Conservation (phyloP, 371 early-diverging fungal species). For the Mucor piriformis region DNA sequence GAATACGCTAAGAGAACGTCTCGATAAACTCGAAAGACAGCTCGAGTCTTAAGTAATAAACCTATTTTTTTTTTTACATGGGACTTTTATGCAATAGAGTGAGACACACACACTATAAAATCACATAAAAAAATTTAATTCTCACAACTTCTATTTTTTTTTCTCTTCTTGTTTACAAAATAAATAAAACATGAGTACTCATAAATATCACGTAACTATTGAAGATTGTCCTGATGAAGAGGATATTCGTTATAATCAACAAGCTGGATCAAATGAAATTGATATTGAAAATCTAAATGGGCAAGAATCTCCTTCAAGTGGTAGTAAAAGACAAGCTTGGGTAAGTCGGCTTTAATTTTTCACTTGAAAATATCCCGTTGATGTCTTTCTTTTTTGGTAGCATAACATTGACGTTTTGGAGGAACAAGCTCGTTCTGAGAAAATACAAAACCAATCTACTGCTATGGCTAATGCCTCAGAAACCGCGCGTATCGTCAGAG, state of each 20-base stretch:
- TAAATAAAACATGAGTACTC: constrained; percentile 7
- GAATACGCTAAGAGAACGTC: constrained; percentile 24
- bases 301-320: not conserved
- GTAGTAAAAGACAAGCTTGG: constrained; percentile 15
- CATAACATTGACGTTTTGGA: constrained; percentile 20
- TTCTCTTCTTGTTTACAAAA: constrained; percentile 3
- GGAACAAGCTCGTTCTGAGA: constrained; percentile 23
- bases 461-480: constrained; percentile 18
- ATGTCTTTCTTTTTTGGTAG: not conserved
- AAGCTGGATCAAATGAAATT: not conserved
- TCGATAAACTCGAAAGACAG: constrained; percentile 33
- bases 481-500: constrained; percentile 17
- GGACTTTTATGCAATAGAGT: no score
- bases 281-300: constrained; percentile 6
- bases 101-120: not conserved
- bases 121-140: no score
- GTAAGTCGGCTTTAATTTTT: not conserved
- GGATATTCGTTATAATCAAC: constrained; percentile 1
- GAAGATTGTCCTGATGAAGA: constrained; percentile 25
- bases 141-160: no score
- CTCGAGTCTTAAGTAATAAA: constrained; percentile 16
- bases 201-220: constrained; percentile 22
- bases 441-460: constrained; percentile 17
- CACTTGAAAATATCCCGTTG: no score
- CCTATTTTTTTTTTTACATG: not conserved